Evolutionary conservation across 73 alveolate genomes (phyloP).

Genomic region (Tetrahymena malaccensis): DNA sequence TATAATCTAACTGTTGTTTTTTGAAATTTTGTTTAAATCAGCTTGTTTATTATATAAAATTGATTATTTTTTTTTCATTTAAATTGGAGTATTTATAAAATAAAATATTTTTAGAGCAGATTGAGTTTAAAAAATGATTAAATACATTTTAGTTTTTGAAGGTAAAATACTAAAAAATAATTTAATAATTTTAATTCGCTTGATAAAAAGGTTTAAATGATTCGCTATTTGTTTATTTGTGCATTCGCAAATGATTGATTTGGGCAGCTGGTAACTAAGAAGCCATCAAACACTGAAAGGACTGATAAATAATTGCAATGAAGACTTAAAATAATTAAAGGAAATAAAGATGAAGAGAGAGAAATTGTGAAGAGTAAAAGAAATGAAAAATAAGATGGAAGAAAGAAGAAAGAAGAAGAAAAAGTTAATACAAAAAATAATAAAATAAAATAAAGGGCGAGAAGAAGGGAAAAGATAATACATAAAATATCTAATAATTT

Average conservation of each 20-base stretch:
- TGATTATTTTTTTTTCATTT: too few relatives aligned
- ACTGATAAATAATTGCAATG: background rate
- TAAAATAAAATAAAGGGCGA: background rate
- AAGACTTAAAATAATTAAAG: background rate
- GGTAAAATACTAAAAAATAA: too few relatives aligned
- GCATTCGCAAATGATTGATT: background rate
- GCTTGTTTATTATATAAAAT: too few relatives aligned
- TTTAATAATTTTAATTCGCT: too few relatives aligned
- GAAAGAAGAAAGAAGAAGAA: background rate
- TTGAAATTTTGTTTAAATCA: too few relatives aligned
- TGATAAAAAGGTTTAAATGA: background rate
- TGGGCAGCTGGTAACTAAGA: background rate
- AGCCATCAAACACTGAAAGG: background rate
- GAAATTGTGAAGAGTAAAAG: background rate
- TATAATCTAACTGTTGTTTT: too few relatives aligned
- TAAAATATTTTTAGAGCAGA: too few relatives aligned
- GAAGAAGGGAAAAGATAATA: background rate
- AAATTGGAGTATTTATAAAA: too few relatives aligned
- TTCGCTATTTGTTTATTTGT: background rate
- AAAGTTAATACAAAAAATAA: background rate
- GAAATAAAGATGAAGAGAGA: background rate
- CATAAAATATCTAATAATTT: background rate
- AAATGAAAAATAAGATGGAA: background rate
- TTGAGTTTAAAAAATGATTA: too few relatives aligned
- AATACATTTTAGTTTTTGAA: too few relatives aligned